Base-by-base conservation (phyloP, 2,329 filamentous ascomycete species). In the Metarhizium anisopliae region DNA sequence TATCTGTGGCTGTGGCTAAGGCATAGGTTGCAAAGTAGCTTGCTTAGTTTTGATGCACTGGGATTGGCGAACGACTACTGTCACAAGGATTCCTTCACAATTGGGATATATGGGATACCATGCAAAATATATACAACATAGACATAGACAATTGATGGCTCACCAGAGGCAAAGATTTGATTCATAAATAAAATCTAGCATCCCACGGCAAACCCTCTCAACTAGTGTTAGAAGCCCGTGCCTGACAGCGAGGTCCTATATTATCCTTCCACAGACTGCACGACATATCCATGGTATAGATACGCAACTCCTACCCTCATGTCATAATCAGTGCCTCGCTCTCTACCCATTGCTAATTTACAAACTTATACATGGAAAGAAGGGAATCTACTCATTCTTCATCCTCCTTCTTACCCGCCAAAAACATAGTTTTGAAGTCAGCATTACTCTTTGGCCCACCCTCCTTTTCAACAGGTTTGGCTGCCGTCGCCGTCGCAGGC, bases 401-500 rank as follows among this genome's bases (percentile, higher is more conserved):
- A 2, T 55, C 45, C 42, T 43, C 55, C 47, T 64, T 56, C 30
- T 56, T 58, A 20, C 63, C 60, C 14, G 62, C 61, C 7, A 79
- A 62, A 54, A 80, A 74, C 64, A 80, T 68, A n/a, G 78, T 77
- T 66, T 78, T 82, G 61, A 83, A 83, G 63, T 83, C 80, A 2
- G 78, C 77, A 66, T 83, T 83, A 62, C 73, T 81, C 70, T 79
- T 82, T 60, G 66, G 67, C 18, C 67, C 61, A 51, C 68, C 61
- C 38, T 59, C 62, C 13, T 60, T 62, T 2, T 59, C 55, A 20
- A 59, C 55, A 8, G 14, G 25, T 32, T 32, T 38, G 2, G 53
- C 4, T 7, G 38, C 43, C 30, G 16, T 38, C 36, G 42, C 35
- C 35, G 3, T 7, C 49, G 55, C 49, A 16, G 62, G 64, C 40